Conservation (phyloP, 768 basidiomycete species). For the Plicaturopsis crispa region DNA sequence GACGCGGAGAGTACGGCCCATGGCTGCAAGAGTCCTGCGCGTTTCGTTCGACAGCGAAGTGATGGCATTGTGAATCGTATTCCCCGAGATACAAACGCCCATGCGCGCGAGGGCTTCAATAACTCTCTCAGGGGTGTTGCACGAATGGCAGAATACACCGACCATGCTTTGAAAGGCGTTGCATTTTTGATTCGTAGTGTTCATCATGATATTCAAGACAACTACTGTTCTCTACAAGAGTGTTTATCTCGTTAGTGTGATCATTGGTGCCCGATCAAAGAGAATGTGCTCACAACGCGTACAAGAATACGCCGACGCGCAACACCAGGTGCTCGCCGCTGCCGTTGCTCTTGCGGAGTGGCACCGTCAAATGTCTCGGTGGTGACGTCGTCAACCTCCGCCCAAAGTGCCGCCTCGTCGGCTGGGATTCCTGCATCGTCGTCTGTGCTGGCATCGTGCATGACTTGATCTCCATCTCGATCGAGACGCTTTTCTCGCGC, state of each 20-base stretch:
- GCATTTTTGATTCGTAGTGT: constrained; percentile 11
- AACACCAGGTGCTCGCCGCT: background rate
- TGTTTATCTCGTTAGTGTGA: background rate
- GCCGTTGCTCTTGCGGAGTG: background rate
- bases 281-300: background rate
- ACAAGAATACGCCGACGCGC: background rate
- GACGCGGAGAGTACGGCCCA: constrained; percentile 9
- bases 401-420: constrained; percentile 4
- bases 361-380: too few species aligned
- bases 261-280: background rate
- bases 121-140: constrained; percentile 16
- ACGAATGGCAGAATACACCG: constrained; percentile 18
- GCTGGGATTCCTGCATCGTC: background rate
- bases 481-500: background rate
- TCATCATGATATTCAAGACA: constrained; percentile 11
- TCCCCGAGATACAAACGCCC: constrained; percentile 14
- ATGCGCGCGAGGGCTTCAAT: constrained; percentile 13
- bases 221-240: constrained; percentile 7
- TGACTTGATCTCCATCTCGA: background rate
- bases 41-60: constrained; percentile 11
- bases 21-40: background rate
- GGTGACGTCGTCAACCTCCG: constrained; percentile 3
- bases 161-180: constrained; percentile 14
- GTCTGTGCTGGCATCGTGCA: background rate
- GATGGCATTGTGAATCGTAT: constrained; percentile 12